These are phyloP conservation scores for Aspergillus latus DNA, from an alignment of 2,329 filamentous ascomycete species.

Conservation along the genomic window DNA sequence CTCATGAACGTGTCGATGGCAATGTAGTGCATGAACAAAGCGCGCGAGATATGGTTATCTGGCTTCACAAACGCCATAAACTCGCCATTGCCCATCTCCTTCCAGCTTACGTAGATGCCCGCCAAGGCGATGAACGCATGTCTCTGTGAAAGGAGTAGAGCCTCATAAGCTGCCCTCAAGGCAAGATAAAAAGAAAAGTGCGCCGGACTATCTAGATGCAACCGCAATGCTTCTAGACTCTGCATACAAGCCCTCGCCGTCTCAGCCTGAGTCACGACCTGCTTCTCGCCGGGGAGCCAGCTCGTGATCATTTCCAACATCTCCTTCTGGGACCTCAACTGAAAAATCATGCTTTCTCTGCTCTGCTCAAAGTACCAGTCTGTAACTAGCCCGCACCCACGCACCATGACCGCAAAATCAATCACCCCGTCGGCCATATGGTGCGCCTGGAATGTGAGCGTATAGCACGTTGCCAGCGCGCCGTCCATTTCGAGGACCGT, in stretches of 20 bases:
- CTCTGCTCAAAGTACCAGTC: slow-evolving; percentile 33
- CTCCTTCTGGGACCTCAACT: slow-evolving; percentile 8
- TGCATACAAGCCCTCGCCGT: slow-evolving; percentile 20
- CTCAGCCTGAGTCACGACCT: not conserved
- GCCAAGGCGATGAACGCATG: not conserved
- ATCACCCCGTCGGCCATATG: slow-evolving; percentile 35
- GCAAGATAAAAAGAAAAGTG: slow-evolving; percentile 23
- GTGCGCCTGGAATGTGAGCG: slow-evolving; percentile 35
- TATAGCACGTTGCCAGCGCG: slow-evolving; percentile 36
- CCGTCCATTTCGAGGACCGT: slow-evolving; percentile 26
- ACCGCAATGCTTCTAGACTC: slow-evolving; percentile 23
- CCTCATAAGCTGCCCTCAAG: slow-evolving; percentile 10
- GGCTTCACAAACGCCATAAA: slow-evolving; percentile 48
- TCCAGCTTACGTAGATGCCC: slow-evolving; percentile 1
- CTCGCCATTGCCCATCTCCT: slow-evolving; percentile 38
- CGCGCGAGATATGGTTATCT: slow-evolving; percentile 42
- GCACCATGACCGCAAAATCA: slow-evolving; percentile 38
- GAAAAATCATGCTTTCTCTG: slow-evolving; percentile 20
- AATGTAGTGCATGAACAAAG: slow-evolving; percentile 50
- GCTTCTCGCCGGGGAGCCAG: slow-evolving; percentile 10
- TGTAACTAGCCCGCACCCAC: slow-evolving; percentile 34
- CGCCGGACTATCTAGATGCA: slow-evolving; percentile 35
- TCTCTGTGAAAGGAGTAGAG: not conserved
- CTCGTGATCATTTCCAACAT: not conserved
- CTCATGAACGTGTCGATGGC: slow-evolving; percentile 46